Evolutionary conservation across 371 early-diverging fungal genomes (phyloP), one percentile per base, ranked within the genome.

Genomic region (Mucor circinelloides): DNA sequence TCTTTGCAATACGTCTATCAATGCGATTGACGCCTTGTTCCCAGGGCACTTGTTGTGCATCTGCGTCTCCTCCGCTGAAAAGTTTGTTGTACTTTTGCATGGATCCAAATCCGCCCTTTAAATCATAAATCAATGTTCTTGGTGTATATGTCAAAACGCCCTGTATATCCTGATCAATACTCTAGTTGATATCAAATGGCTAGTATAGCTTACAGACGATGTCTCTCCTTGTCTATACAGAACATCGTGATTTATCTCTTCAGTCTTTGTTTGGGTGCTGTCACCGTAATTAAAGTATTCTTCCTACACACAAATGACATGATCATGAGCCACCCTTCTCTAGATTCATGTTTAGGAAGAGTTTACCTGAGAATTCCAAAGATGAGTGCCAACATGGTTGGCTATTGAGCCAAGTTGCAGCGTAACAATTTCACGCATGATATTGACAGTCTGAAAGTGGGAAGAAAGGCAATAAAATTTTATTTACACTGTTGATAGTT

Each of bases 341-440:
- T 32, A 17, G 6, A 56, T 31, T 2, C 17, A 30, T 56, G 28
- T n/a, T 2, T 52, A 52, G 9, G 25, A 15, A 52, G 6, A 52
- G n/a, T 9, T 34, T 76, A 87, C 93, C 87, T 92, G 94, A 13
- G 94, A 80, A 71, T 96, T 97, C 97, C 97, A 97, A 72, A 87
- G 93, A 79, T 96, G 97, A 12, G 95, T 88, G 2, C 95, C 97
- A 9, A 94, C 92, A 72, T 84, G 93, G 74, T 95, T 96, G 42
- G 97, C 87, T 32, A 80, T 67, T 25, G 91, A 88, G 28, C 97
- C 97, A 63, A 96, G 79, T 76, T 97, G 97, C 36, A 97, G 70
- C 10, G 97, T 95, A 27, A 97, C 71, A 30, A 96, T 90, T 69
- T 96, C 96, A 55, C 88, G 87, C 92, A 93, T 93, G 13, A 27